phyloP scores from a whole-genome alignment of 805 yeast species.

The Blastobotrys chiropterorum region DNA sequence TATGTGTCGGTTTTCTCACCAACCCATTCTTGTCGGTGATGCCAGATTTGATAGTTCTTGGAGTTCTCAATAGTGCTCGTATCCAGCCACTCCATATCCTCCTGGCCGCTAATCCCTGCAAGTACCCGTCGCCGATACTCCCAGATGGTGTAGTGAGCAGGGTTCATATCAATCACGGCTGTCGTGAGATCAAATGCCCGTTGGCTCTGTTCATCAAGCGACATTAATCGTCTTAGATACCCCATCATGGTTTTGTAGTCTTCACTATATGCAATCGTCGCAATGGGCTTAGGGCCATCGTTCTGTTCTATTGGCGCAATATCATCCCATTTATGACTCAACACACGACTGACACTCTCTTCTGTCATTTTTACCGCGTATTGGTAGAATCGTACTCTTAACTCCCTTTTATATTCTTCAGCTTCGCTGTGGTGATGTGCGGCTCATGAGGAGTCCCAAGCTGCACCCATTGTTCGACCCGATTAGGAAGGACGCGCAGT shows the following conservation, averaged over 20 bases:
- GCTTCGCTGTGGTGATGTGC: too few relatives aligned
- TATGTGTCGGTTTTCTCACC: constrained; percentile 22
- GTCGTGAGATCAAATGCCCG: constrained; percentile 67
- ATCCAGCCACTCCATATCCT: constrained; percentile 77
- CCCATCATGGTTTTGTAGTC: constrained; percentile 64
- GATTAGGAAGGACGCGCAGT: too few relatives aligned
- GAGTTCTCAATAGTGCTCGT: constrained; percentile 65
- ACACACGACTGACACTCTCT: background rate
- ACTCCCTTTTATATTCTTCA: too few relatives aligned
- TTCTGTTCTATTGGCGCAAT: constrained; percentile 28
- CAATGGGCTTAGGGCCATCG: constrained; percentile 27
- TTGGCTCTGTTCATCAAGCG: constrained; percentile 53
- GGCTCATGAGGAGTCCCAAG: too few relatives aligned
- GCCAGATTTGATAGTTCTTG: constrained; percentile 97
- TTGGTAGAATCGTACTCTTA: too few relatives aligned
- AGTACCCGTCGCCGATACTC: constrained; percentile 32
- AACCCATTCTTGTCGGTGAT: constrained; percentile 68
- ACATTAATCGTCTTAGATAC: constrained; percentile 52
- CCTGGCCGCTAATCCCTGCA: constrained; percentile 25
- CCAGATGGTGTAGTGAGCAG: constrained; percentile 95
- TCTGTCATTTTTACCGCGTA: background rate
- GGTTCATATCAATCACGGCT: constrained; percentile 56
- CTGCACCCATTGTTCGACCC: too few relatives aligned
- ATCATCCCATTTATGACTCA: constrained; percentile 30
- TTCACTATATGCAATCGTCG: constrained; percentile 51